Evolutionary conservation across 179 eudicot species (phyloP), one percentile per base, ranked within the genome.

Genomic region (Silene vulgaris): DNA sequence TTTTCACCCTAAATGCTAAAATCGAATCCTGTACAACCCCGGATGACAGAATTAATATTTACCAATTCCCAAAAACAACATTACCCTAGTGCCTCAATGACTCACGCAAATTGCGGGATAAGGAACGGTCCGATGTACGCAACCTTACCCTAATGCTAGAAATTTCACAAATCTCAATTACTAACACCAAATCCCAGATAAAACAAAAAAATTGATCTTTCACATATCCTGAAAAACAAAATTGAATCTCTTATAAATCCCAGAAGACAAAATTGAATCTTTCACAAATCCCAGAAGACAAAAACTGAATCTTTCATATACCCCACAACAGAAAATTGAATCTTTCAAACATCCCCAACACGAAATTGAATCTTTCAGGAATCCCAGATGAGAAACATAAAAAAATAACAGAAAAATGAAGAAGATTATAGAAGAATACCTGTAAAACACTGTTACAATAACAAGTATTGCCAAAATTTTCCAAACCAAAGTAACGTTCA

Each of bases 401-500:
- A 21, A 16, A 8, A 54, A 66, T n/a, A 0, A 52, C 40, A 77
- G 5, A 0, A 30, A 75, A 52, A 16, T 11, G 16, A 3, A 26
- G 71, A 66, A 61, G 1, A 12, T 40, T 40, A 40, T 8, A 40
- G 68, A 17, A 37, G 50, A 3, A 75, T 40, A 92, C 97, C 97
- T 92, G 97, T 73, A 92, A 85, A 74, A 92, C 97, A 75, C 94
- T 89, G 82, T 92, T 92, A 81, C 97, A 92, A 78, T 92, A 92
- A 80, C 97, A 92, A 78, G 97, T 92, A 43, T 92, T 92, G 78
- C 97, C 96, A 74, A 92, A 92, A 78, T 92, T 92, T 76, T 92
- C 97, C 79, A 92, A 85, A 21, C 97, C 97, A 61, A 92, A 91
- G 72, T 89, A 93, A 5, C 93, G 87, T 62, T 93, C 97, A 77